Percentiles rank a stretch among this genome's conserved stretches.
Conservation (phyloP, 2,329 filamentous ascomycete genomes). For the Colletotrichum scovillei region DNA sequence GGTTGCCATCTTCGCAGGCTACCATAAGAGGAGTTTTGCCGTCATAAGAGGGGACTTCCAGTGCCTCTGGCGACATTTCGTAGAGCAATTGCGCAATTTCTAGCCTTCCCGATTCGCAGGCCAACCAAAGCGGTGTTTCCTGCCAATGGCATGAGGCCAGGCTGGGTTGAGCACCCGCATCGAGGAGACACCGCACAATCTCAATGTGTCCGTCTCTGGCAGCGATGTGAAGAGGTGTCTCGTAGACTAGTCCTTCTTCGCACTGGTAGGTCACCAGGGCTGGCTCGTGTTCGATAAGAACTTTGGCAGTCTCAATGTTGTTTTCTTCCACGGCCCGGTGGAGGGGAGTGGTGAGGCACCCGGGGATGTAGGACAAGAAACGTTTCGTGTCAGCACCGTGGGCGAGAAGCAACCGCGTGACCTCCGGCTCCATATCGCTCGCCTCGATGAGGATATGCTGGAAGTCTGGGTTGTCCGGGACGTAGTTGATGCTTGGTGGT, state of each 20-base stretch:
- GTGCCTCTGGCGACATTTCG: constrained; percentile 36
- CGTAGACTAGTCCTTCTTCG: constrained; percentile 25
- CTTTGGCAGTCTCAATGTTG: constrained; percentile 31
- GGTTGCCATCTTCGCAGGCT: constrained; percentile 33
- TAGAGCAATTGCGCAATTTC: constrained; percentile 37
- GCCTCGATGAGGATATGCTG: constrained; percentile 32
- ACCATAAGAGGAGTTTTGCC: constrained; percentile 36
- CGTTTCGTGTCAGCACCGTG: constrained; percentile 37
- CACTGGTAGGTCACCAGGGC: constrained; percentile 36
- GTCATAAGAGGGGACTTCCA: constrained; percentile 27
- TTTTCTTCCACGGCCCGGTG: constrained; percentile 36
- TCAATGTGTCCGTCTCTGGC: constrained; percentile 26
- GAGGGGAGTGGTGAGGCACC: constrained; percentile 29
- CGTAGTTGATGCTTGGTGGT: constrained; percentile 36
- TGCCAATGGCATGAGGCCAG: constrained; percentile 23
- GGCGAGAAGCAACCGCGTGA: constrained; percentile 36
- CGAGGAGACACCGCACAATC: constrained; percentile 36
- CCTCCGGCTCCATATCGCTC: constrained; percentile 19
- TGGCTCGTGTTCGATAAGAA: constrained; percentile 38
- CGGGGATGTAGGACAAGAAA: constrained; percentile 5
- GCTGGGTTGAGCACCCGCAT: constrained; percentile 36
- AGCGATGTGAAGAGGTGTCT: constrained; percentile 37
- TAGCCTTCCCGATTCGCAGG: constrained; percentile 30
- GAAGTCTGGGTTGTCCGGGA: background rate
- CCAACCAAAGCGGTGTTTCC: constrained; percentile 37